Base-by-base conservation (phyloP, 805 yeast genomes). In the Suhomyces tanzawaensis region DNA sequence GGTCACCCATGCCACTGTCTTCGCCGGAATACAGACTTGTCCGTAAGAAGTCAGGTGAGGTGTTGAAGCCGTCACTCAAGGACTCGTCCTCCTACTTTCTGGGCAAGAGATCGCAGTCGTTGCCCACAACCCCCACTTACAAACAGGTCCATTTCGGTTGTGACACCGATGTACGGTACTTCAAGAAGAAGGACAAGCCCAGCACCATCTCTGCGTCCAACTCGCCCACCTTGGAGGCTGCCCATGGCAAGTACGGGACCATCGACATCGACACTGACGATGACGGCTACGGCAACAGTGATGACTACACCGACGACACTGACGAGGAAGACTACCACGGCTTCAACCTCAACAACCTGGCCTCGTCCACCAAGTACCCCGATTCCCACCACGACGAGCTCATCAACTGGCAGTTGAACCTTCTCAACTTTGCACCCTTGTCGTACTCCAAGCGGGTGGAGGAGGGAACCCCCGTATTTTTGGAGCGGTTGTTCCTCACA, bases 41-140 rank as follows among this genome's bases (percentile, higher is more conserved):
- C 3, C 79, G 95, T 34, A 90, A 89, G 58, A 89, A 89, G 58
- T 78, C 88, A 1, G 96, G 95, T n/a, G 96, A 88, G 55, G 65
- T 85, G 30, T 83, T 87, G 31, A 85, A 85, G 54, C 78, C 90
- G 2, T 81, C 86, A 11, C 67, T 87, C 39, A 83, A 82, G 52
- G 67, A 74, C 18, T 66, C 71, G 44, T 21, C 39, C 2, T 51
- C 73, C 8, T 56, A 63, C 45, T 55, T 65, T 29, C 44, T 45
- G 34, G 51, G 49, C 25, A 48, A 53, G 12, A 48, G 69, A 32
- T 51, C 71, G 7, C 52, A 54, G 36, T 64, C 71, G 13, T 55
- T 69, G 24, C 74, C 74, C 2, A 41, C 62, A 0, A 72, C 81
- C 7, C 89, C 85, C 14, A 75, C 79, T 3, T 74, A 74, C 54